Evolutionary conservation across 2,329 filamentous ascomycete genomes (phyloP).

Genomic region (Beauveria asiatica): DNA sequence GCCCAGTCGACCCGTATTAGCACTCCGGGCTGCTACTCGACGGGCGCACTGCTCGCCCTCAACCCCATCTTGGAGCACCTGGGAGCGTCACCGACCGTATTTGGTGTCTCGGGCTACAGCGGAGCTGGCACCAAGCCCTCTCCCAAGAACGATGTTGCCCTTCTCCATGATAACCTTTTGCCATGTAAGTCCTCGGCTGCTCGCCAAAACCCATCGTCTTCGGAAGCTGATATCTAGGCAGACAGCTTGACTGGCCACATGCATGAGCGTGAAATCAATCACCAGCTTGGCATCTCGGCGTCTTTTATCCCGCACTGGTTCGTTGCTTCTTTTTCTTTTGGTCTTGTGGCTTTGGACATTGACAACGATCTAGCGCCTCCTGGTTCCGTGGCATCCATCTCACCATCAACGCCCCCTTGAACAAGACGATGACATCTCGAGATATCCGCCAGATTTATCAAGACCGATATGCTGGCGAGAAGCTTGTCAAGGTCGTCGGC

Average conservation of each 20-base stretch:
- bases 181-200: conserved; percentile 40
- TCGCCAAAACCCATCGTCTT: background rate
- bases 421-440: conserved; percentile 77
- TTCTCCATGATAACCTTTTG: conserved; percentile 79
- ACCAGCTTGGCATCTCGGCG: conserved; percentile 64
- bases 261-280: conserved; percentile 83
- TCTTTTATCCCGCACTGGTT: conserved; percentile 79
- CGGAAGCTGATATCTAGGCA: background rate
- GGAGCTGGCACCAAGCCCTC: conserved; percentile 91
- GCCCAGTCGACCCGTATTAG: conserved; percentile 72
- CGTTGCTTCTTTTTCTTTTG: background rate
- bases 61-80: conserved; percentile 71
- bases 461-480: conserved; percentile 91
- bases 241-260: conserved; percentile 66
- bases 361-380: conserved; percentile 40
- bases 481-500: conserved; percentile 84
- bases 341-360: background rate
- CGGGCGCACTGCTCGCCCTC: conserved; percentile 83
- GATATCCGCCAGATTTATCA: conserved; percentile 94
- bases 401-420: conserved; percentile 83
- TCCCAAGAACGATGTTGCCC: conserved; percentile 83
- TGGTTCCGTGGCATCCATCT: conserved; percentile 97
- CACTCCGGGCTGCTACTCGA: conserved; percentile 94
- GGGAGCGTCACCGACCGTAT: conserved; percentile 70
- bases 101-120: conserved; percentile 89